Conservation (phyloP, 2,329 filamentous ascomycete genomes). For the Pestalotiopsis sp. region DNA sequence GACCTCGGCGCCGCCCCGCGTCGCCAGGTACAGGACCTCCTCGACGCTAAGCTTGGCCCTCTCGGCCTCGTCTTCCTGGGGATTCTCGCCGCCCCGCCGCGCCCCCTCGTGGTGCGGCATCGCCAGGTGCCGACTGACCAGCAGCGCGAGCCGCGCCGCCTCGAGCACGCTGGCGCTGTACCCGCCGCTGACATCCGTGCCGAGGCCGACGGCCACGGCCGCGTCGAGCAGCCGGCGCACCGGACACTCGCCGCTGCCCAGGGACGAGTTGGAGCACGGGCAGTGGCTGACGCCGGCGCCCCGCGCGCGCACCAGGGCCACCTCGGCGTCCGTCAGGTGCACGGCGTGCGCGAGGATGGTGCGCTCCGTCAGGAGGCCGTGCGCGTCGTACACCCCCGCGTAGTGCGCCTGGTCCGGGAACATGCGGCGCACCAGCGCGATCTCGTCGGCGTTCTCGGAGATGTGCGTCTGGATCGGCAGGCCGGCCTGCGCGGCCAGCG, state of each 20-base stretch:
- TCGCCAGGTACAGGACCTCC: conserved; percentile 85
- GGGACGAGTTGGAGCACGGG: conserved; percentile 80
- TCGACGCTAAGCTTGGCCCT: conserved; percentile 75
- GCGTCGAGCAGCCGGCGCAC: conserved; percentile 75
- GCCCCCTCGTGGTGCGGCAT: conserved; percentile 41
- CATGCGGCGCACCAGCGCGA: conserved; percentile 68
- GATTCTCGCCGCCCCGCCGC: not conserved
- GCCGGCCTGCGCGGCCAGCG: conserved; percentile 62
- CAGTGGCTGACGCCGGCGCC: conserved; percentile 79
- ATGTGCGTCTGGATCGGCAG: conserved; percentile 88
- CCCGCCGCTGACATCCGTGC: conserved; percentile 89
- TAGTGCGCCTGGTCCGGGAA: conserved; percentile 72
- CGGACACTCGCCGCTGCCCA: conserved; percentile 78
- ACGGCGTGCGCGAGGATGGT: conserved; percentile 89
- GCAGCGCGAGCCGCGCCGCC: conserved; percentile 77
- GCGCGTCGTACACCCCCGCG: conserved; percentile 76
- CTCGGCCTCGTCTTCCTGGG: conserved; percentile 34
- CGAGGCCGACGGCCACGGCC: conserved; percentile 80
- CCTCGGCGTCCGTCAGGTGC: conserved; percentile 72
- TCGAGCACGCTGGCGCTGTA: conserved; percentile 83
- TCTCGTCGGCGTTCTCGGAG: conserved; percentile 78
- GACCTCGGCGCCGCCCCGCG: conserved; percentile 82
- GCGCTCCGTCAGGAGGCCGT: conserved; percentile 68
- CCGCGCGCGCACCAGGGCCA: conserved; percentile 61
- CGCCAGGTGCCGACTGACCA: conserved; percentile 75